Conservation (phyloP, 192 early-diverging fungal genomes). For the Rhizophagus clarus region DNA sequence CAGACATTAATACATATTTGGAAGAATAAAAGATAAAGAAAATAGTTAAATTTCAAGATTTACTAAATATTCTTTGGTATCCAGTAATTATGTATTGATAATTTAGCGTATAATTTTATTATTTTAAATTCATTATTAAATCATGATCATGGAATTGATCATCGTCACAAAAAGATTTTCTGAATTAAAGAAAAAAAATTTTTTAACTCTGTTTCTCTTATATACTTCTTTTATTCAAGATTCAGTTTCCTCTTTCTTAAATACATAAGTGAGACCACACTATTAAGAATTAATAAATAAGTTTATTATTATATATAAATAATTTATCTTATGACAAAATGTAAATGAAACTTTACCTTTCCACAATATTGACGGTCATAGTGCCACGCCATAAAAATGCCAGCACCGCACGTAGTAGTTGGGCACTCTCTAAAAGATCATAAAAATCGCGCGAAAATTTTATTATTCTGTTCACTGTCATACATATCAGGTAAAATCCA, state of each 20-base stretch:
- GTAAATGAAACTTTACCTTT: slow-evolving; percentile 18
- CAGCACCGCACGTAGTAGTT: slow-evolving; percentile 93
- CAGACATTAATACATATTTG: neutral
- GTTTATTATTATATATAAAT: too few relatives aligned
- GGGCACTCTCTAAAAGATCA: slow-evolving; percentile 86
- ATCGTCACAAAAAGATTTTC: too few relatives aligned
- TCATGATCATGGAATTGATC: too few relatives aligned
- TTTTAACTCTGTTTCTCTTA: too few relatives aligned
- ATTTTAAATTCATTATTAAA: too few relatives aligned
- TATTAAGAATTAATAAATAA: slow-evolving; percentile 34
- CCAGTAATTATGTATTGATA: too few relatives aligned
- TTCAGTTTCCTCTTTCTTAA: slow-evolving; percentile 72
- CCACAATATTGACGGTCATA: slow-evolving; percentile 99
- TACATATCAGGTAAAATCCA: neutral
- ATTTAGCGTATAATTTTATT: too few relatives aligned
- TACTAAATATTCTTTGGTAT: too few relatives aligned
- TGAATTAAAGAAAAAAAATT: too few relatives aligned
- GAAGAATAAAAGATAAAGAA: neutral
- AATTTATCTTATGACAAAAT: neutral
- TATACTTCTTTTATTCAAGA: slow-evolving; percentile 34
- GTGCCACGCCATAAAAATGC: slow-evolving; percentile 99
- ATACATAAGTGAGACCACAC: slow-evolving; percentile 95
- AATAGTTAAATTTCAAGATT: neutral
- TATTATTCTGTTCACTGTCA: neutral
- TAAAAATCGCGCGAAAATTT: neutral